Evolutionary conservation across 352 stramenopile genomes (phyloP).

Genomic region (Globisporangium ultimum): DNA sequence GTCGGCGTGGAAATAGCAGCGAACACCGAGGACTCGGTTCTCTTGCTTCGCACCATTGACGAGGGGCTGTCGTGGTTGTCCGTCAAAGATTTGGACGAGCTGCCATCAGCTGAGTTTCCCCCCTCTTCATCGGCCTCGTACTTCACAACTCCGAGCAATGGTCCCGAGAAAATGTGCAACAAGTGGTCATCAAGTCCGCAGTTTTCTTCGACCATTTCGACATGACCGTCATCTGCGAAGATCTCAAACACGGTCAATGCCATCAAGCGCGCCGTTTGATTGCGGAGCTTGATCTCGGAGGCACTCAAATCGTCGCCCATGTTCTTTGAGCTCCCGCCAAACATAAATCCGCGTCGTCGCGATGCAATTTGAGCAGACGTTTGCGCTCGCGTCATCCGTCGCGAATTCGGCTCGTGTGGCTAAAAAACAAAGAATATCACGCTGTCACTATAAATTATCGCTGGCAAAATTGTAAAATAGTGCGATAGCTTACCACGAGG

Average conservation of each 20-base stretch:
- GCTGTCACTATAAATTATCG: not conserved
- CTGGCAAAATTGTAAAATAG: not conserved
- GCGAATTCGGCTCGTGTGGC: conserved; percentile 54
- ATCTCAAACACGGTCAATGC: conserved; percentile 35
- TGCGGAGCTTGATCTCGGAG: conserved; percentile 31
- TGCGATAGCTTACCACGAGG: conserved; percentile 33
- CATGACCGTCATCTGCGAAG: conserved; percentile 24
- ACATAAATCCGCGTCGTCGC: conserved; percentile 63
- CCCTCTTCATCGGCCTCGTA: conserved; percentile 32
- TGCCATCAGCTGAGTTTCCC: conserved; percentile 4
- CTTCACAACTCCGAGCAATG: conserved; percentile 60
- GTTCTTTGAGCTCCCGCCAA: conserved; percentile 41
- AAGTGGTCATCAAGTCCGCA: conserved; percentile 54
- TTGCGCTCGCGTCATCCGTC: conserved; percentile 28
- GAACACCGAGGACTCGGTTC: conserved; percentile 53
- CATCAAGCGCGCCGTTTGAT: conserved; percentile 35
- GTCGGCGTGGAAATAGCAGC: conserved; percentile 33
- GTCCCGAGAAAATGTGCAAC: conserved; percentile 68
- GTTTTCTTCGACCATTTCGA: conserved; percentile 53
- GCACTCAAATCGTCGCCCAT: conserved; percentile 22
- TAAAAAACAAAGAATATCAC: conserved; percentile 12
- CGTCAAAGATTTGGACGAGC: conserved; percentile 19
- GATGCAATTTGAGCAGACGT: conserved; percentile 34
- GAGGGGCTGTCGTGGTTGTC: conserved; percentile 33
- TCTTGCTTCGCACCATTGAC: conserved; percentile 36